Evolutionary conservation across 768 basidiomycete species (phyloP), one percentile per base, ranked within the genome.

Genomic region (Russula virescens): DNA sequence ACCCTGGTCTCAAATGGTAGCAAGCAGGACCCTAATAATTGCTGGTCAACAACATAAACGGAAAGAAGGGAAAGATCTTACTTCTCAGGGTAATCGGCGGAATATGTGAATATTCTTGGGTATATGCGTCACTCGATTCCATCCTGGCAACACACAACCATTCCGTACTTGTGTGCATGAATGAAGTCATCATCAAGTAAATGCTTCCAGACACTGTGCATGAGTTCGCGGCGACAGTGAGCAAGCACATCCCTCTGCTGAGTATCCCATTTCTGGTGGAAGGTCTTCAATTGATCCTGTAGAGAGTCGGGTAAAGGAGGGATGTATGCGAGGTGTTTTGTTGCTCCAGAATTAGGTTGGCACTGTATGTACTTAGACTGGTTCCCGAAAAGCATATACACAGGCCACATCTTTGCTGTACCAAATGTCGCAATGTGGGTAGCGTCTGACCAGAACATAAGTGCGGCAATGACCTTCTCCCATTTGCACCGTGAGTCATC

Each of bases 1-100:
- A 1, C 14, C 23, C 10, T 38, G 8, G 13, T 38, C 38, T 5
- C 38, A 11, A 11, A 38, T 38, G 5, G 38, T 38, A 11, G 47
- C 47, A 14, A 48, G 21, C 8, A 48, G 5, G 3, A 48, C 23
- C 21, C 47, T 48, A 14, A 19, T 3, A 4, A 43, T 4, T 13
- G 26, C 14, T 48, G 10, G 14, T 1, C 7, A 2, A 26, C 16
- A 38, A 38, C 31, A 38, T 38, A 11, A 9, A 48, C 9, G 1
- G 5, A 48, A 14, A 26, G 25, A 13, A 1, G 1, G 14, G 13
- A 26, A 13, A 40, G 52, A 31, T n/a, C 42, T 13, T 8, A 76
- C 77, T 75, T 76, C 40, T 77, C 73, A 0, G 73, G 74, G 61
- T 76, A 76, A 58, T 76, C 72, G 0, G 72, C 75, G 0, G 72